phyloP scores from a whole-genome alignment of 306 rosid genomes.

The Cicer yamashitae region DNA sequence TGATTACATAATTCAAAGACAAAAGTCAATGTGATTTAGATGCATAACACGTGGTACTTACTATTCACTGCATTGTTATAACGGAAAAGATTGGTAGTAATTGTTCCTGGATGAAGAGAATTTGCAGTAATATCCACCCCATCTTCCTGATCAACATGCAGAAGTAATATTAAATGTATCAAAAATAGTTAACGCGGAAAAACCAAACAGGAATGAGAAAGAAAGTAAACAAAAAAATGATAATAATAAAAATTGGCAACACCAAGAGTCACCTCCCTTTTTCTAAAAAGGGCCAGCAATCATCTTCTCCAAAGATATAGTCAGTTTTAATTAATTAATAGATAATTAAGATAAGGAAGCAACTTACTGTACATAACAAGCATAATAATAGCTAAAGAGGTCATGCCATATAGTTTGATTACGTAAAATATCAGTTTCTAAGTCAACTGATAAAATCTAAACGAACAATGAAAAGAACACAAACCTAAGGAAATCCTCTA shows the following conservation, averaged over 20 bases:
- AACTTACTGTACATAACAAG: conserved; percentile 9
- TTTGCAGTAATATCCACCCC: conserved; percentile 70
- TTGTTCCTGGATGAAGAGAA: conserved; percentile 86
- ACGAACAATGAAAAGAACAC: conserved; percentile 23
- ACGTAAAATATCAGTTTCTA: conserved; percentile 19
- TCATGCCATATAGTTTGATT: neutral
- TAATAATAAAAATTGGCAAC: neutral
- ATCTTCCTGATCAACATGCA: conserved; percentile 68
- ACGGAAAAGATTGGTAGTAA: conserved; percentile 69
- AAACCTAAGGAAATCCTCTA: conserved; percentile 19
- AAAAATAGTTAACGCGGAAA: conserved; percentile 2
- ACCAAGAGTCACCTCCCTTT: neutral
- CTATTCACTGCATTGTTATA: conserved; percentile 45
- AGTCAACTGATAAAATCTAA: conserved; percentile 15
- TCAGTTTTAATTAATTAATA: conserved; percentile 29
- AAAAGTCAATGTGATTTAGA: neutral
- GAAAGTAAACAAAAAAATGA: conserved; percentile 8
- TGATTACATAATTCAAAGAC: neutral
- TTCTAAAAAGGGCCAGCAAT: neutral
- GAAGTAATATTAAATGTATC: conserved; percentile 31
- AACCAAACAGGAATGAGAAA: conserved; percentile 1
- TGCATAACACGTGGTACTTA: conserved; percentile 30
- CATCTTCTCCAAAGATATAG: conserved; percentile 19
- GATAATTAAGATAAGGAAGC: conserved; percentile 9
- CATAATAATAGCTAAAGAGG: conserved; percentile 11